Evolutionary conservation across 148 eudicot species (phyloP), one percentile per base, ranked within the genome.

Genomic region (Polygonum maritimum): DNA sequence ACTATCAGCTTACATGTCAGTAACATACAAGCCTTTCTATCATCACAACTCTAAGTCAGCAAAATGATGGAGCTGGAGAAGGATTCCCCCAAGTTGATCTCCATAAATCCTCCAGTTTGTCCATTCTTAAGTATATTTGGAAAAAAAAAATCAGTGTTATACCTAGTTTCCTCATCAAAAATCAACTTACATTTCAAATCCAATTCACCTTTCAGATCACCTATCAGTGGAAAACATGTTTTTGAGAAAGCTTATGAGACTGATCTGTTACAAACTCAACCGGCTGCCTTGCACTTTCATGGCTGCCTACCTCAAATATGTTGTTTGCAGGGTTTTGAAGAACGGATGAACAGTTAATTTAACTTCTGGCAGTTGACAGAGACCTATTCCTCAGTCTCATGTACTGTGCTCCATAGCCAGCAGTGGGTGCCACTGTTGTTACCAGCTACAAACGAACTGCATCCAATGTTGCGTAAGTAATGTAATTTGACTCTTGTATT

Each of bases 401-500:
- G 81, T 91, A 80, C 75, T 89, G 91, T 15, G 76, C 84, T 70
- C 99, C 99, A 80, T 95, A 95, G 62, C 92, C 96, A 12, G 84
- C 97, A 38, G 98, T 92, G 22, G 99, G 91, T 69, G 83, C 91
- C 45, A 89, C 85, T 14, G 99, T 95, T 21, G 99, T 95, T 26
- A 9, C 90, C 83, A 79, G 94, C 99, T 78, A 95, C 99, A 48
- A 89, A 78, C 92, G 94, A 95, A 79, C 99, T 95, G 86, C 84
- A 86, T 36, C 57, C 74, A 75, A 74, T 36, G 1, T 38, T 10
- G 45, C 15, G n/a, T 67, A 36, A 1, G 0, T 67, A 36, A 67
- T 35, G 21, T 2, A 38, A 35, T 67, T 44, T 35, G 36, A 36
- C 45, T 35, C 19, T 38, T 67, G 36, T 67, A 2, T 65, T 63